Base-by-base conservation (phyloP, 208 protist genomes). In the Trypanosoma lewisi region DNA sequence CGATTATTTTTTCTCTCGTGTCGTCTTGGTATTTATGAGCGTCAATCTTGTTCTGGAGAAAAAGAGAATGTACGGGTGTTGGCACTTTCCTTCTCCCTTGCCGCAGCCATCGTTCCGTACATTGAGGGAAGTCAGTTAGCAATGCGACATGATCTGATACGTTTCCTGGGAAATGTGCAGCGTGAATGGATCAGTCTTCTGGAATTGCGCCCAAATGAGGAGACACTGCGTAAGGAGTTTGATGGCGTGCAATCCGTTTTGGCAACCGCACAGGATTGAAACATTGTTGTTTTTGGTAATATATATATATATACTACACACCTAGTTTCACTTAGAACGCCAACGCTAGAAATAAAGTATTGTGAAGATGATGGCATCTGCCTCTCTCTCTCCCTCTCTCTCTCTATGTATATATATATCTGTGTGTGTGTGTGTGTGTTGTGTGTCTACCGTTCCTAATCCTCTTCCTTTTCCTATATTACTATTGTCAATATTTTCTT, bases 141-240 rank as follows among this genome's bases (percentile, higher is more conserved):
- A 0, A 87, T 87, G 77, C 74, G 78, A 23, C 61, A 70, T 14
- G 73, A 83, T 42, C 45, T 87, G 36, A 73, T 80, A 25, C 74
- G 80, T 50, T 57, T 87, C 23, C 27, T 73, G 19, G 72, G 80
- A 41, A 66, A 70, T 23, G 48, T 87, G 44, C 31, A 37, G 21
- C 28, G 55, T 34, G 30, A 67, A 9, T 74, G 68, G 68, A 4
- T 51, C 4, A 19, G 9, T 52, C 37, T 64, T 5, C 11, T 48
- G 27, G 30, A 63, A 49, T 16, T 27, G 4, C 27, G 63, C n/a
- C 30, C 55, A 7, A 45, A 74, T 51, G 58, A 68, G 12, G 76
- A 82, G 41, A 37, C 19, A 27, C 73, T 80, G 42, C 44, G 34
- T 4, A 31, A 44, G 12, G 65, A 70, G 34, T 65, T 74, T 55